phyloP scores from a whole-genome alignment of 2,329 filamentous ascomycete species.

The Penicillium crustosum region DNA sequence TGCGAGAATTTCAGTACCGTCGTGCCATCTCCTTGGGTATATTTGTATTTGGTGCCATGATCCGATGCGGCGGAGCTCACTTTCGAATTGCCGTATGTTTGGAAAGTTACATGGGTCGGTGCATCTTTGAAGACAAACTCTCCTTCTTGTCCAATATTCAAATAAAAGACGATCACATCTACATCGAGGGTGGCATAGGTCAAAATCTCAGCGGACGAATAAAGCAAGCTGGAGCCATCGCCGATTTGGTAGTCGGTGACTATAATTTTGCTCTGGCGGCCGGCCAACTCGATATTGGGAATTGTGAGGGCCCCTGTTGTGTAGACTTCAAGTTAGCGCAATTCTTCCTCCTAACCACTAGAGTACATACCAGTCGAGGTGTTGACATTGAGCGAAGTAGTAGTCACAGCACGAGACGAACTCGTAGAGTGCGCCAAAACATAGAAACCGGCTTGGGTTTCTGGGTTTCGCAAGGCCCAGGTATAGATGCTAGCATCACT shows the following conservation, averaged over 20 bases:
- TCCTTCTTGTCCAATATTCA: conserved; percentile 51
- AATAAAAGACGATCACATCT: conserved; percentile 51
- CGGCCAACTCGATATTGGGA: conserved; percentile 51
- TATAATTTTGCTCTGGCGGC: conserved; percentile 56
- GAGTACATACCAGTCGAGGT: conserved; percentile 49
- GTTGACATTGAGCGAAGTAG: conserved; percentile 50
- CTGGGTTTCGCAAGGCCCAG: conserved; percentile 54
- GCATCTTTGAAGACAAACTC: conserved; percentile 51
- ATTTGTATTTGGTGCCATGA: conserved; percentile 42
- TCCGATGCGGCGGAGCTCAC: conserved; percentile 33
- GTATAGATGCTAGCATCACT: conserved; percentile 47
- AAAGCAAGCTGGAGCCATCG: conserved; percentile 47
- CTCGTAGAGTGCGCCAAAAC: conserved; percentile 51
- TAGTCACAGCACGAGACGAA: conserved; percentile 45
- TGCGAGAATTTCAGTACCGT: conserved; percentile 53
- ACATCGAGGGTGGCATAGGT: conserved; percentile 45
- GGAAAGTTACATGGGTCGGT: conserved; percentile 37
- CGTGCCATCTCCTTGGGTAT: conserved; percentile 49
- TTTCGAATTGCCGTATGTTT: conserved; percentile 43
- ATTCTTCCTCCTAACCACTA: not conserved
- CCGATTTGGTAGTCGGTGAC: conserved; percentile 56
- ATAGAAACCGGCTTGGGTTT: conserved; percentile 53
- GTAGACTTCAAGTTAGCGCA: conserved; percentile 15
- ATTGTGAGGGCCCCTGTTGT: conserved; percentile 25
- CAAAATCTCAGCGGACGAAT: conserved; percentile 53